Evolutionary conservation across 345 rosid genomes (phyloP).

Genomic region (Euphorbia pulcherrima): DNA sequence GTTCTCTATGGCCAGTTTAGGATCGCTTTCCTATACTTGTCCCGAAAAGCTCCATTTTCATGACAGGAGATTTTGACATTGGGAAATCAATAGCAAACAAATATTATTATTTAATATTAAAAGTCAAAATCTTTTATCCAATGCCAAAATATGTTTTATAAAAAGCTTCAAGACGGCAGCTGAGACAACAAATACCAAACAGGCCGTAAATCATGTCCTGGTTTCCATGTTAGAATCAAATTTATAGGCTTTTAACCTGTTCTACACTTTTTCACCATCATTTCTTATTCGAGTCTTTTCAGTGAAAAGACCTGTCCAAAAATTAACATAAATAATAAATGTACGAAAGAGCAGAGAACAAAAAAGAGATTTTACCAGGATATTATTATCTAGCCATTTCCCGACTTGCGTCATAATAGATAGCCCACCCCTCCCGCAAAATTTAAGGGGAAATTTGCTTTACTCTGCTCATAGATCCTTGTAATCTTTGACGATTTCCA

Average conservation of each 20-base stretch:
- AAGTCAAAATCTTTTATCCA: too few species aligned
- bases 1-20: too few species aligned
- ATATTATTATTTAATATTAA: too few species aligned
- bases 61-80: too few species aligned
- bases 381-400: slow-evolving; percentile 14
- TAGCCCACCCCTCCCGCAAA: slow-evolving; percentile 25
- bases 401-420: slow-evolving; percentile 29
- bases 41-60: too few species aligned
- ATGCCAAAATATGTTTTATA: too few species aligned
- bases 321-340: slow-evolving; percentile 8
- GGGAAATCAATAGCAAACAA: too few species aligned
- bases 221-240: background rate
- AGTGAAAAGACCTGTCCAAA: slow-evolving; percentile 23
- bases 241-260: background rate
- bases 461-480: background rate
- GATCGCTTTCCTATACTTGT: too few species aligned
- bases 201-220: too few species aligned
- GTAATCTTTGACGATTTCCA: background rate
- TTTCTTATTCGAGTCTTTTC: slow-evolving; percentile 5
- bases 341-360: background rate
- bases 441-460: slow-evolving; percentile 17
- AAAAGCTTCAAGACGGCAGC: too few species aligned
- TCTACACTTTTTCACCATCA: background rate
- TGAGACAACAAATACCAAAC: too few species aligned
- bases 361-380: slow-evolving; percentile 14